Base-by-base conservation (phyloP, 2,329 filamentous ascomycete species). In the Sarocladium oryzae region DNA sequence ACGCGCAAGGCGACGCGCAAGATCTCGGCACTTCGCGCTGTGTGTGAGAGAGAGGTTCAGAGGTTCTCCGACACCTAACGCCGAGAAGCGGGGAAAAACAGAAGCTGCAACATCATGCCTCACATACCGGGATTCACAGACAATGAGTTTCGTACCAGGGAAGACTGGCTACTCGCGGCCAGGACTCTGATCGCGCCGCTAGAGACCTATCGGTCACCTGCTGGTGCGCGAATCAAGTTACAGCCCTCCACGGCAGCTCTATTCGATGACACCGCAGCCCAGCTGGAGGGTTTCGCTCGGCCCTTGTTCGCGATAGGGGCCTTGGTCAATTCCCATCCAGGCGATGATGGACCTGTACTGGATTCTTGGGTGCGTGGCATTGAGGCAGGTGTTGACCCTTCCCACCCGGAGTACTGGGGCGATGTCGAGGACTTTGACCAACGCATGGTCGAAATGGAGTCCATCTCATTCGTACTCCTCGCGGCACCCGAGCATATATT, bases 361-460 rank as follows among this genome's bases (percentile, higher is more conserved):
- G 28, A 20, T n/a, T 41, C 51, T n/a, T 71, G 69, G 69, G 41
- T 66, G 21, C 23, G 56, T 13, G 58, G 69, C 18, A 38, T 69
- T 13, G 51, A 54, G 1, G 53, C 58, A 2, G 69, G 69, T 4
- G 65, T 64, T 0, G 62, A 72, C 18, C 68, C 68, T 0, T 35
- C 53, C 0, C 58, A 65, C 16, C 37, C 55, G 0, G 69, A 70
- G 23, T 79, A 75, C 54, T 79, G 76, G 76, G 75, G 74, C 0
- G 59, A 64, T 1, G 66, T 78, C 1, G 61, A 64, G 0, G 58
- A 75, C 6, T 65, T 66, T 20, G 75, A 79, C 49, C 76, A 79
- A 56, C 60, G 74, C 2, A 79, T 79, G 76, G 76, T 79, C 0
- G 76, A 79, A 55, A 69, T 74, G 40, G 76, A 79, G 56, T 72